Evolutionary conservation across 1,284 basidiomycete species (phyloP), one percentile per base, ranked within the genome.

Genomic region (Apiotrichum sp.): DNA sequence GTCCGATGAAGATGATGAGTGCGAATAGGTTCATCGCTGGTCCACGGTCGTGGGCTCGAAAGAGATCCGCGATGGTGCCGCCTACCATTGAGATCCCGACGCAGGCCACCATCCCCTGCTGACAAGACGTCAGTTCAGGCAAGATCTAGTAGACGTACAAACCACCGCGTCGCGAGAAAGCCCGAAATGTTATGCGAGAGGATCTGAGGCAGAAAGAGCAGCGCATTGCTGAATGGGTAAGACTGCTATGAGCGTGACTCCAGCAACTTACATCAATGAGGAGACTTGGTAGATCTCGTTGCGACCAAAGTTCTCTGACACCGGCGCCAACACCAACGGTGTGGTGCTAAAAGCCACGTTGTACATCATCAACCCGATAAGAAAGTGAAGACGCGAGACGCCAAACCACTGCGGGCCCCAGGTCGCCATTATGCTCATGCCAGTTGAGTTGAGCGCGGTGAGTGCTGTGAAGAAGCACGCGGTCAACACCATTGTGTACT

Each of bases 11-110:
- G 48, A 77, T 74, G 9, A 69, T 55, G 2, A 77, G 53, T 9
- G 71, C 63, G 57, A 78, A 79, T 4, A 75, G 58, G 44, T 70
- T 71, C 77, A 80, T 79, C 1, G 74, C 70, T 2, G 65, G 56
- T 1, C 79, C 78, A 22, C 78, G 63, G 22, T 68, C 59, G 7
- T 57, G 61, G 50, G 73, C 72, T 22, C 55, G 67, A 60, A 67
- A 77, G 16, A 74, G 56, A 61, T 76, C 75, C 13, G 74, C 74
- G 6, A 78, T 67, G 2, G 71, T 71, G 6, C 75, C 75, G 11
- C 73, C 71, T 4, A 73, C 72, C 62, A 74, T 69, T 7, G 67
- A 65, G 47, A 71, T 72, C 13, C 66, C 71, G 6, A 72, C 70
- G 3, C 63, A 66, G 10, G 53, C 54, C 3, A 60, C 59, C 52